Conservation (phyloP, 2,329 filamentous ascomycete species). For the Ophiostoma quercus region DNA sequence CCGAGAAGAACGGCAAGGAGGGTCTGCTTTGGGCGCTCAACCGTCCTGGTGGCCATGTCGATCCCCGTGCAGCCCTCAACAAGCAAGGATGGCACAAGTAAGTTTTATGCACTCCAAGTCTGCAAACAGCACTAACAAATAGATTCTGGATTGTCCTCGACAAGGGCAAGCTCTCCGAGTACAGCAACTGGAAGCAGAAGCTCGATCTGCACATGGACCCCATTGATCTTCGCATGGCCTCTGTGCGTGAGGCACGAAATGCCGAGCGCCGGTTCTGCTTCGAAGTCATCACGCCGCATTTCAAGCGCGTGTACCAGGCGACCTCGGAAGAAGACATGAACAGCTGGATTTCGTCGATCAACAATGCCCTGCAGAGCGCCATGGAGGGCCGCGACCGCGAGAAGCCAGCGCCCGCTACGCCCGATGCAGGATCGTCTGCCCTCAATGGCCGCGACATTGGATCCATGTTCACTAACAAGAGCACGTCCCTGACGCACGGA, state of each 20-base stretch:
- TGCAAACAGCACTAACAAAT: not conserved
- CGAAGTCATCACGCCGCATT: constrained; percentile 95
- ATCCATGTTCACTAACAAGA: constrained; percentile 88
- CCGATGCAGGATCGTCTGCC: constrained; percentile 39
- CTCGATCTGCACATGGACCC: constrained; percentile 96
- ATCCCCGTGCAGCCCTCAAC: constrained; percentile 80
- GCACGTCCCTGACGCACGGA: constrained; percentile 59
- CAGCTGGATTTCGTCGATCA: constrained; percentile 92
- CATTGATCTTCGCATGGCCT: constrained; percentile 94
- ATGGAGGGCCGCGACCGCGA: constrained; percentile 72
- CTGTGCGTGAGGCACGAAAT: constrained; percentile 90
- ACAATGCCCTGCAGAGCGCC: constrained; percentile 93
- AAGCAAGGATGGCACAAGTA: constrained; percentile 97
- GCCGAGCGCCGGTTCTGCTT: constrained; percentile 95
- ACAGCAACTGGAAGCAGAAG: constrained; percentile 98
- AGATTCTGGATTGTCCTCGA: constrained; percentile 95
- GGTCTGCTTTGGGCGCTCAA: constrained; percentile 92
- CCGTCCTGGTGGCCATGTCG: constrained; percentile 85
- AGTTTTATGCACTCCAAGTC: not conserved
- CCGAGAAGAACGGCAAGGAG: constrained; percentile 71
- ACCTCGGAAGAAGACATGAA: constrained; percentile 98
- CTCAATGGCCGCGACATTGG: constrained; percentile 80
- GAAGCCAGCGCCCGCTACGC: constrained; percentile 40
- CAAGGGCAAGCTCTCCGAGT: constrained; percentile 93
- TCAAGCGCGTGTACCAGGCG: constrained; percentile 92